These are phyloP conservation scores for Pyrenochaeta sp. DNA, from an alignment of 2,329 filamentous ascomycete genomes.

Conservation along the genomic window DNA sequence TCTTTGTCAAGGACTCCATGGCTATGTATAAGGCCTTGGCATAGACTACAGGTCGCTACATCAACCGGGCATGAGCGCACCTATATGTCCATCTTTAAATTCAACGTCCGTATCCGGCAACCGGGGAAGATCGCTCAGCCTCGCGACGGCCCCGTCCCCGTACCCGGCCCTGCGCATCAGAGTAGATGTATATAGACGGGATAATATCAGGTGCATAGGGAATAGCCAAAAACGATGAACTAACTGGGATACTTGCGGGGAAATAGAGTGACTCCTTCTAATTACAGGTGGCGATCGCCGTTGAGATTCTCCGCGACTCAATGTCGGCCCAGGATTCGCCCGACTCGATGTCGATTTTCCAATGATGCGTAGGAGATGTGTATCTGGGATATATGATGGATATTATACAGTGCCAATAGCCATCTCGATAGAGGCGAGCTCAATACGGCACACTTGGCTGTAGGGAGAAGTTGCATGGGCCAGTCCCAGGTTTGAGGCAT, in stretches of 20 bases:
- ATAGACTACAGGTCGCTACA: background rate
- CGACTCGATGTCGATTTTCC: background rate
- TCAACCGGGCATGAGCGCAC: background rate
- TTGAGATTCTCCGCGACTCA: constrained; percentile 14
- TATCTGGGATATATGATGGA: too few species aligned
- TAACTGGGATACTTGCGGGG: constrained; percentile 4
- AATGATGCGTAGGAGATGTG: too few species aligned
- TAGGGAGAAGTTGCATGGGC: too few species aligned
- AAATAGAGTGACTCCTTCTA: background rate
- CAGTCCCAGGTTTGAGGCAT: too few species aligned
- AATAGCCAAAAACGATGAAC: too few species aligned
- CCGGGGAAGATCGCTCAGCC: background rate
- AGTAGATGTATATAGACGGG: too few species aligned
- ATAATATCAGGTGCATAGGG: too few species aligned
- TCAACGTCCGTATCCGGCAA: background rate
- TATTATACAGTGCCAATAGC: too few species aligned
- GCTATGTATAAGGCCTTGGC: background rate
- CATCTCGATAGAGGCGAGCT: too few species aligned
- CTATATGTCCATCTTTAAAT: background rate
- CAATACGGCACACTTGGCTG: too few species aligned
- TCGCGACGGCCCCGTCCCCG: too few species aligned
- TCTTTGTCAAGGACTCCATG: background rate
- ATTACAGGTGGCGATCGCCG: constrained; percentile 3
- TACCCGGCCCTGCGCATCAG: too few species aligned
- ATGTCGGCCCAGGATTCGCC: background rate